Evolutionary conservation across 345 rosid genomes (phyloP).

Genomic region (Hibiscus trionum): DNA sequence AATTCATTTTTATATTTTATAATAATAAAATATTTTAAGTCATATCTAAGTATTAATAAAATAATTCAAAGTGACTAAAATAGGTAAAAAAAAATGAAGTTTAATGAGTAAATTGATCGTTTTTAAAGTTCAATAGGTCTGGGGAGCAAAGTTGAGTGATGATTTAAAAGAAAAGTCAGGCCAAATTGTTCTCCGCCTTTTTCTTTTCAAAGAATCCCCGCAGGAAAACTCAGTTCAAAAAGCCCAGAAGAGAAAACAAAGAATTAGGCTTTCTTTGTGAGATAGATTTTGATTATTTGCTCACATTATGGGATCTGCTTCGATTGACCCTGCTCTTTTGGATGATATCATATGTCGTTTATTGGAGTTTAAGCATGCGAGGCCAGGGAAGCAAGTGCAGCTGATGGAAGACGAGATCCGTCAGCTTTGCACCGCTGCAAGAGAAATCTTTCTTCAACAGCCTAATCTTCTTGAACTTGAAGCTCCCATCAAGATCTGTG

Average conservation of each 20-base stretch:
- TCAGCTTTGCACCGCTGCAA: conserved; percentile 56
- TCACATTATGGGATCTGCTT: conserved; percentile 18
- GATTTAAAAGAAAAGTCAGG: neutral
- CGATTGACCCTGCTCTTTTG: conserved; percentile 53
- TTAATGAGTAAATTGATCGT: too few species aligned
- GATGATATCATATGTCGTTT: conserved; percentile 68
- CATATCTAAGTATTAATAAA: too few species aligned
- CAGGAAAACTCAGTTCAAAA: neutral
- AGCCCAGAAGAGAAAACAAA: conserved; percentile 6
- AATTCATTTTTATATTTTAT: too few species aligned
- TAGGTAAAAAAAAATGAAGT: too few species aligned
- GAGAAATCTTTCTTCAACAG: conserved; percentile 75
- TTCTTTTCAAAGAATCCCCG: neutral
- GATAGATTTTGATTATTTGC: neutral
- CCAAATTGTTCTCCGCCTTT: neutral
- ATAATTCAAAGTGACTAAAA: too few species aligned
- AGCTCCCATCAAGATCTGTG: conserved; percentile 96
- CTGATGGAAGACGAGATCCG: conserved; percentile 85
- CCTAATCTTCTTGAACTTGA: conserved; percentile 87
- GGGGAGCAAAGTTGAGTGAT: too few species aligned
- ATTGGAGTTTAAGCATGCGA: conserved; percentile 53
- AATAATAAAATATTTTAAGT: too few species aligned
- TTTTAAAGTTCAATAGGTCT: too few species aligned
- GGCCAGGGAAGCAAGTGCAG: conserved; percentile 74
- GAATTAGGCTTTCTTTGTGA: neutral